Percentiles rank a stretch among this genome's conserved stretches.
phyloP scores from a whole-genome alignment of 257 asterid species.

The Thymus mandschuricus region DNA sequence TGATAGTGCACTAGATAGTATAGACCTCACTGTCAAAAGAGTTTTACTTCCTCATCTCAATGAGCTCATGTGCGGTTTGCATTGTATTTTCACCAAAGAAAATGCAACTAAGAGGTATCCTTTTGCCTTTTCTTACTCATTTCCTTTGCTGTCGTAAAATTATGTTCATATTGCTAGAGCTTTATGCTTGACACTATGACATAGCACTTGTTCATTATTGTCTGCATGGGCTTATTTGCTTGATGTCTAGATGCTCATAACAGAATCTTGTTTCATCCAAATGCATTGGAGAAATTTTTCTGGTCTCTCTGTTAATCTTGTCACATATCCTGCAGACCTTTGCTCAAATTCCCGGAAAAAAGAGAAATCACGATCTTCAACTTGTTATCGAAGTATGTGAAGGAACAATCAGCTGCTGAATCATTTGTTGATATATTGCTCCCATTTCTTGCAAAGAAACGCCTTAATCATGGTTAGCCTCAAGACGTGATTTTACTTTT shows the following conservation, averaged over 20 bases:
- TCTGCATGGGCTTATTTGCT: background rate
- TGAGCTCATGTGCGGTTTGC: conserved; percentile 71
- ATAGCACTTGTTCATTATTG: background rate
- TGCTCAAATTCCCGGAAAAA: conserved; percentile 59
- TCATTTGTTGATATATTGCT: conserved; percentile 77
- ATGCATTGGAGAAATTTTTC: too few species aligned
- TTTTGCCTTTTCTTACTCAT: conserved; percentile 20
- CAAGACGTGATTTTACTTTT: background rate
- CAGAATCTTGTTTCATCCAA: too few species aligned
- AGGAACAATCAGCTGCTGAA: conserved; percentile 66
- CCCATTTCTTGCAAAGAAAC: conserved; percentile 67
- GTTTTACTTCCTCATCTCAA: conserved; percentile 71
- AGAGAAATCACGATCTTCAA: conserved; percentile 70
- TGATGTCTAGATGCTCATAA: background rate
- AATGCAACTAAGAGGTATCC: conserved; percentile 63
- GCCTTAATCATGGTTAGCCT: conserved; percentile 62
- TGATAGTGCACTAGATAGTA: conserved; percentile 57
- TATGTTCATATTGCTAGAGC: background rate
- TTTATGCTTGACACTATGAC: background rate
- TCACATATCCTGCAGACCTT: conserved; percentile 46
- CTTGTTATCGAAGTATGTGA: conserved; percentile 64
- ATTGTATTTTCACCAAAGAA: conserved; percentile 48
- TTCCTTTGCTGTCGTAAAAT: background rate
- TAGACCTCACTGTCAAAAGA: conserved; percentile 49
- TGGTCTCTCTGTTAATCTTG: conserved; percentile 13